Evolutionary conservation across 495 filamentous ascomycete genomes (phyloP).

Genomic region (Aspergillus funiculosus): DNA sequence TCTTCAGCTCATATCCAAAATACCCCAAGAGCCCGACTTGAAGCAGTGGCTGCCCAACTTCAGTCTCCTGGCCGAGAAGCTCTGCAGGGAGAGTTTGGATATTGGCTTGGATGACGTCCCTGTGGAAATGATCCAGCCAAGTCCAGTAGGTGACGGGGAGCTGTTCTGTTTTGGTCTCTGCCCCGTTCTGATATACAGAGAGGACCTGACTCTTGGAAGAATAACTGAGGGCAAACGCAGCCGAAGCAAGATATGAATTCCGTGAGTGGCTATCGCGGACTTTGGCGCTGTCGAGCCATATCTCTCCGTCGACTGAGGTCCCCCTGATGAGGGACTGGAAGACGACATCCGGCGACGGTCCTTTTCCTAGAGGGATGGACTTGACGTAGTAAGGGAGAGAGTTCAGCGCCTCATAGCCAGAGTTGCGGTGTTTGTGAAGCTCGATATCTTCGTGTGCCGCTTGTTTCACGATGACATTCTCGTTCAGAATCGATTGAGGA

Average conservation of each 20-base stretch:
- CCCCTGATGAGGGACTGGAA: conserved; percentile 4
- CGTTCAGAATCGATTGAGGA: neutral
- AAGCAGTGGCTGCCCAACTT: conserved; percentile 5
- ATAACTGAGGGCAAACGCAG: conserved; percentile 1
- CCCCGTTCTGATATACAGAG: neutral
- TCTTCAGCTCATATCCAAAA: conserved; percentile 5
- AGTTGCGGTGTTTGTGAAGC: neutral
- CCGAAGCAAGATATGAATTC: neutral
- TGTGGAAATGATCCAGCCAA: conserved; percentile 4
- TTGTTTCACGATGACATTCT: conserved; percentile 7
- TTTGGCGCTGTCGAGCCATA: conserved; percentile 8
- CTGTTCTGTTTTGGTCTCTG: neutral
- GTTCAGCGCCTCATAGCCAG: neutral
- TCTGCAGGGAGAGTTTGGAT: neutral
- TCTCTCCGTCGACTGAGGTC: neutral
- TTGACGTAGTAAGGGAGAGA: conserved; percentile 1
- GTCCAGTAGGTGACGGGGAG: conserved; percentile 1
- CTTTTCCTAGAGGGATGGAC: neutral
- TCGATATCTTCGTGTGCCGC: neutral
- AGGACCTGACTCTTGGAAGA: neutral
- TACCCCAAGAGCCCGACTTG: conserved; percentile 3
- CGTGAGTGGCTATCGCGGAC: conserved; percentile 7
- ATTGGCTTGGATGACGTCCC: conserved; percentile 1
- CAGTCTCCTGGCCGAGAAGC: neutral
- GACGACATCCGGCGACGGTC: neutral